phyloP scores from a whole-genome alignment of 805 yeast genomes.

The Wickerhamiella lipophila region DNA sequence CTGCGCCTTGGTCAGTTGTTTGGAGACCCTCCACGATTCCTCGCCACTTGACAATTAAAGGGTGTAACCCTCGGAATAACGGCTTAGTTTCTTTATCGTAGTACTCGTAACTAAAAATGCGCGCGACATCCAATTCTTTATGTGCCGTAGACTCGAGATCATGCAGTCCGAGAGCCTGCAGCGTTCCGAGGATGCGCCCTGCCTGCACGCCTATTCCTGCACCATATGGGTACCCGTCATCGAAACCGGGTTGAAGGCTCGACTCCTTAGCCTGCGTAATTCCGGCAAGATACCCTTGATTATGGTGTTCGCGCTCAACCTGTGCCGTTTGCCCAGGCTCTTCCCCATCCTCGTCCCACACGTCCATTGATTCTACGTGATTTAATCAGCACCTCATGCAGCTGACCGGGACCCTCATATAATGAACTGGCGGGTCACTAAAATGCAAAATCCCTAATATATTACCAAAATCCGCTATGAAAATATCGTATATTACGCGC shows the following conservation, averaged over 20 bases:
- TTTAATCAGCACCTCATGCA: slow-evolving; percentile 1
- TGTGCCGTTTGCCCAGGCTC: slow-evolving; percentile 20
- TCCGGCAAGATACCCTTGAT: slow-evolving; percentile 79
- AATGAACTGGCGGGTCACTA: too few species aligned
- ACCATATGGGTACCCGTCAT: slow-evolving; percentile 65
- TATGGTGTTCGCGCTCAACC: slow-evolving; percentile 44
- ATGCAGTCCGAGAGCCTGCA: slow-evolving; percentile 32
- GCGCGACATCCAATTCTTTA: slow-evolving; percentile 45
- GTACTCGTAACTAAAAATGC: slow-evolving; percentile 41
- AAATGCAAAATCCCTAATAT: too few species aligned
- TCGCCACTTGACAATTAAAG: slow-evolving; percentile 38
- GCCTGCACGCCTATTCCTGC: slow-evolving; percentile 52
- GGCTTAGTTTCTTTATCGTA: slow-evolving; percentile 35
- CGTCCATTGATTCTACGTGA: slow-evolving; percentile 13
- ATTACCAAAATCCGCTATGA: too few species aligned
- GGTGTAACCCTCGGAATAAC: slow-evolving; percentile 27
- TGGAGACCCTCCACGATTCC: not conserved
- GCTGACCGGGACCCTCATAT: too few species aligned
- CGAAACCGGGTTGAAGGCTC: slow-evolving; percentile 69
- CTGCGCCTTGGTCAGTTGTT: not conserved
- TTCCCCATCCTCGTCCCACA: slow-evolving; percentile 19
- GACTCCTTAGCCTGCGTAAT: slow-evolving; percentile 52
- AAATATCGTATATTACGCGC: too few species aligned
- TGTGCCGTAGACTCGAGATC: slow-evolving; percentile 27
- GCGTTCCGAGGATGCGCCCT: slow-evolving; percentile 50